These are phyloP conservation scores for Aspergillus japonicus DNA, from an alignment of 2,329 filamentous ascomycete genomes.

Conservation along the genomic window DNA sequence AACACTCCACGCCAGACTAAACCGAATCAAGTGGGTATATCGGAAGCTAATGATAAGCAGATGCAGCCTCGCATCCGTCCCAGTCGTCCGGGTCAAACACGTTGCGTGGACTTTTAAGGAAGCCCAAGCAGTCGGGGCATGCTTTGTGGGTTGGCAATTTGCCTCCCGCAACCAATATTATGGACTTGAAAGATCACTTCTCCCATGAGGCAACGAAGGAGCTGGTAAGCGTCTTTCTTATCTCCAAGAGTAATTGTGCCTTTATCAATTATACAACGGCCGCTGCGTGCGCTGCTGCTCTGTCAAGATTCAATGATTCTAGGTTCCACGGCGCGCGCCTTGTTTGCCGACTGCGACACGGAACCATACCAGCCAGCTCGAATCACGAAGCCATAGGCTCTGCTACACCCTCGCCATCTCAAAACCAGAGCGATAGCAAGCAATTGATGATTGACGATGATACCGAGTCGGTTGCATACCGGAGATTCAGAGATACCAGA, in stretches of 20 bases:
- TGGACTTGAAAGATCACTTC: conserved; percentile 86
- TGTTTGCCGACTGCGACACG: conserved; percentile 75
- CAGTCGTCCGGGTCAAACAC: conserved; percentile 23
- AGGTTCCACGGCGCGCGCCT: conserved; percentile 81
- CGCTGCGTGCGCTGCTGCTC: conserved; percentile 69
- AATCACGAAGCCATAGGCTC: conserved; percentile 28
- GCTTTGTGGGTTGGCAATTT: conserved; percentile 96
- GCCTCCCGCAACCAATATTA: conserved; percentile 76
- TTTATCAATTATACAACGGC: conserved; percentile 95
- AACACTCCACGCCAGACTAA: neutral
- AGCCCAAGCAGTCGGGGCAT: conserved; percentile 71
- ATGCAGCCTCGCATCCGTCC: conserved; percentile 8
- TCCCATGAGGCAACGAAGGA: conserved; percentile 71
- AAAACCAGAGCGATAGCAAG: conserved; percentile 24
- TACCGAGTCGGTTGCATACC: neutral
- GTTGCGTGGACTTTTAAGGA: conserved; percentile 64
- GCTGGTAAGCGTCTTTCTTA: conserved; percentile 87
- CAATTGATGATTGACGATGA: conserved; percentile 12
- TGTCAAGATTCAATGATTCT: conserved; percentile 85
- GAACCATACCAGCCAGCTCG: conserved; percentile 43
- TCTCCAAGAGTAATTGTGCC: conserved; percentile 95
- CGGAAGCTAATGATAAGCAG: conserved; percentile 11
- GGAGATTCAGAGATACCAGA: neutral
- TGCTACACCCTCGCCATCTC: conserved; percentile 53
- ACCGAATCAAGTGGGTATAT: neutral